A percentile compares a stretch with the other conserved stretches of the same genome.
Conservation (phyloP, 768 basidiomycete species). For the Inosperma sp. region DNA sequence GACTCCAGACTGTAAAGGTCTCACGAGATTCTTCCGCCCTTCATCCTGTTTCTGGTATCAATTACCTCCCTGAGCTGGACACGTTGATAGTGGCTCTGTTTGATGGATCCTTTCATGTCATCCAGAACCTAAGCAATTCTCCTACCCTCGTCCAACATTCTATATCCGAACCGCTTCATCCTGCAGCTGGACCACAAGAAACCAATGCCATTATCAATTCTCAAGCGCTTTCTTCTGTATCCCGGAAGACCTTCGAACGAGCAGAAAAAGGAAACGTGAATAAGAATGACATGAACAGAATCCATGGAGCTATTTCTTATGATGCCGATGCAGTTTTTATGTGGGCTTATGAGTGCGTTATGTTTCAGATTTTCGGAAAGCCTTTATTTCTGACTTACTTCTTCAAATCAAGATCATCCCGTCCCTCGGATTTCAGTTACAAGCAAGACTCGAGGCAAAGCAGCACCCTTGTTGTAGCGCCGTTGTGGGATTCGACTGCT, state of each 20-base stretch:
- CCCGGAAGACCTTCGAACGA: conserved; percentile 47
- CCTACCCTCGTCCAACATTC: conserved; percentile 35
- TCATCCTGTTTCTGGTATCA: conserved; percentile 54
- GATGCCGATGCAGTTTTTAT: conserved; percentile 50
- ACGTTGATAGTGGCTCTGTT: conserved; percentile 52
- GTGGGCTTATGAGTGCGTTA: conserved; percentile 75
- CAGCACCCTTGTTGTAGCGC: conserved; percentile 51
- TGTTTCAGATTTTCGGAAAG: not conserved
- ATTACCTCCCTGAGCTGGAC: conserved; percentile 49
- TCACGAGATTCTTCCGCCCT: conserved; percentile 59
- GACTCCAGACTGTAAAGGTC: conserved; percentile 40
- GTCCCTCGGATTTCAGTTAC: conserved; percentile 75
- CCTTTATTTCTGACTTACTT: not conserved
- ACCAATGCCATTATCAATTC: conserved; percentile 30
- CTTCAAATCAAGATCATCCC: conserved; percentile 40
- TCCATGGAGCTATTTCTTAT: conserved; percentile 56
- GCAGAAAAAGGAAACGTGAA: conserved; percentile 40
- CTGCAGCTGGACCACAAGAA: conserved; percentile 6
- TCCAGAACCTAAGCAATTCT: conserved; percentile 46
- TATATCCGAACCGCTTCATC: conserved; percentile 1
- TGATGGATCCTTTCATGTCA: conserved; percentile 67
- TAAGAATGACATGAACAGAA: conserved; percentile 51
- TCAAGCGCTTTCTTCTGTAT: conserved; percentile 43
- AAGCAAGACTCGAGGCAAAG: conserved; percentile 52
- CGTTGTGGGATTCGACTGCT: conserved; percentile 45